Percentiles rank a stretch among this genome's conserved stretches.
Evolutionary conservation across 177 flowering plant genomes (phyloP).

Genomic region (Vitis hybrid): DNA sequence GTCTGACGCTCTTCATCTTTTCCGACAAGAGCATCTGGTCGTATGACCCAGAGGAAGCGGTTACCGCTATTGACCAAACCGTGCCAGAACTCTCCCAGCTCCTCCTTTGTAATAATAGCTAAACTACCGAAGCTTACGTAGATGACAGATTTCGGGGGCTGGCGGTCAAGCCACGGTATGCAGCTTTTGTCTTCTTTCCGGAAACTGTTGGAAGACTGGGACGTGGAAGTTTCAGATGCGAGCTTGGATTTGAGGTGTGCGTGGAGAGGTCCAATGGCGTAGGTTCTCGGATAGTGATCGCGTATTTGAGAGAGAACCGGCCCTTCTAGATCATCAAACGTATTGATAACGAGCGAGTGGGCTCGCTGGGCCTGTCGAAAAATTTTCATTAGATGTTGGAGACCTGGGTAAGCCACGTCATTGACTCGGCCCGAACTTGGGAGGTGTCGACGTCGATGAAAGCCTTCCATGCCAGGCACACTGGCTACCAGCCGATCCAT

Average conservation of each 20-base stretch:
- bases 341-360: constrained; percentile 44
- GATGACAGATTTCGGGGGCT: constrained; percentile 28
- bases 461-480: no score
- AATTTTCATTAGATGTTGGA: constrained; percentile 15
- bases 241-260: constrained; percentile 22
- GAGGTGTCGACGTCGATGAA: no score
- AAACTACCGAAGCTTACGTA: constrained; percentile 37
- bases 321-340: constrained; percentile 56
- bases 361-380: constrained; percentile 22
- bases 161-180: constrained; percentile 27
- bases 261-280: constrained; percentile 57
- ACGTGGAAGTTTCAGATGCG: background rate
- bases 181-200: constrained; percentile 19
- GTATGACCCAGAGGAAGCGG: constrained; percentile 30
- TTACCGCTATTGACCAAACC: constrained; percentile 24
- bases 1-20: no score
- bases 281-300: constrained; percentile 26
- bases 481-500: no score
- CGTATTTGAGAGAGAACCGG: constrained; percentile 38
- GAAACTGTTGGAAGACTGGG: constrained; percentile 21
- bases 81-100: constrained; percentile 27
- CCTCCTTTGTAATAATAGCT: background rate
- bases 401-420: background rate
- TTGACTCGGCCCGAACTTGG: no score
- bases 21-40: constrained; percentile 8